Evolutionary conservation across 805 yeast species (phyloP).

Genomic region (Kregervanrija delftensis): DNA sequence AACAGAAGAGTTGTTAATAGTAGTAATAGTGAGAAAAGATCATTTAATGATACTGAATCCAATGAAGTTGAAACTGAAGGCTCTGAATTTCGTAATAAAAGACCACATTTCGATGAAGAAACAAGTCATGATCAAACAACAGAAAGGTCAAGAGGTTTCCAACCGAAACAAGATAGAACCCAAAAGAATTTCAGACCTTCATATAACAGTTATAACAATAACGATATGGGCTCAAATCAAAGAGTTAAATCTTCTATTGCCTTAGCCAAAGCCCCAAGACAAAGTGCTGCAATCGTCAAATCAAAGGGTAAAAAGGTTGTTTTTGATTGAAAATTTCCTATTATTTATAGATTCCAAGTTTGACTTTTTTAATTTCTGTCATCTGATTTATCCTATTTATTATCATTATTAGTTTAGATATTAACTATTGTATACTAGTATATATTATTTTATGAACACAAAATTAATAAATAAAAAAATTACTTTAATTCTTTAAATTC

Average conservation of each 20-base stretch:
- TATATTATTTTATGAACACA: too few relatives aligned
- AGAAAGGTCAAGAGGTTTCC: conserved; percentile 16
- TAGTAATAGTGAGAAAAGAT: conserved; percentile 9
- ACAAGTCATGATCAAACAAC: neutral
- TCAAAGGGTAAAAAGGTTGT: conserved; percentile 84
- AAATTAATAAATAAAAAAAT: too few relatives aligned
- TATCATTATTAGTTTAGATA: neutral
- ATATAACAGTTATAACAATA: neutral
- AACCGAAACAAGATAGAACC: conserved; percentile 20
- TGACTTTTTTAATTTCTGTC: neutral
- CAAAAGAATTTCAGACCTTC: conserved; percentile 3
- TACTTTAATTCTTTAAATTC: conserved; percentile 7
- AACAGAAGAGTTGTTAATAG: conserved; percentile 22
- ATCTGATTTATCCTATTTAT: neutral
- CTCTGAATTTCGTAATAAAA: neutral
- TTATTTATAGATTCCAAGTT: too few relatives aligned
- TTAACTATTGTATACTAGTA: too few relatives aligned
- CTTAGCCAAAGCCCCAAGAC: conserved; percentile 82
- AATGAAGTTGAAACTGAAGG: neutral
- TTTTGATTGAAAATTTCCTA: conserved; percentile 37
- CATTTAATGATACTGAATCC: neutral
- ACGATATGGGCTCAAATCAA: conserved; percentile 27
- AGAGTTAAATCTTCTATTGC: conserved; percentile 77
- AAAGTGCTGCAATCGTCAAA: conserved; percentile 79
- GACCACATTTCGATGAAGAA: conserved; percentile 2